Evolutionary conservation across 805 yeast genomes (phyloP), one percentile per base, ranked within the genome.

Genomic region (Lachancea mirantina): DNA sequence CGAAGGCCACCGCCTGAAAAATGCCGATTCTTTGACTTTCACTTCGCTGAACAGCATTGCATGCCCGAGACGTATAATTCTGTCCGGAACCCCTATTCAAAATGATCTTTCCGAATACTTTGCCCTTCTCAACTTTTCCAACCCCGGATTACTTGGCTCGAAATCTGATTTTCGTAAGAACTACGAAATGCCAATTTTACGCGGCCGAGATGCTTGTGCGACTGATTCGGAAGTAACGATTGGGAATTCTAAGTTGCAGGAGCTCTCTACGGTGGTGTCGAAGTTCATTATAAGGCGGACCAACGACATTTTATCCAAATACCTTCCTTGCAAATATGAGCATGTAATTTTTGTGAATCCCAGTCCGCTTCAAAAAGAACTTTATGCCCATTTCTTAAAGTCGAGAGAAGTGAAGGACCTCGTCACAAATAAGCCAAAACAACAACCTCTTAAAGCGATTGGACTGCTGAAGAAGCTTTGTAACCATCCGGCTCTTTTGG

Each of bases 81-180:
- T 89, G 14, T 84, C 96, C 1, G 98, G 98, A 23, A 89, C 98
- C 0, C 98, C 98, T 1, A 88, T 89, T 42, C 98, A 89, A 57
- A 89, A 89, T 49, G 97, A 89, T 62, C 65, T 89, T 21, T 79
- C 95, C 0, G 98, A 89, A 59, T 89, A 89, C 60, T 92, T 87
- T 52, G 84, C 97, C 1, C 61, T 89, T 31, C 64, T 92, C 39
- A 84, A 78, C 48, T 89, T 89, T 63, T 94, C 97, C 6, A 92
- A 89, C 52, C 98, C 98, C 0, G 95, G 95, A 0, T 70, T 84
- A 23, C 62, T 92, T 27, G 98, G 98, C 0, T 67, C 95, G 2
- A 71, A 94, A 44, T 60, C 57, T 16, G 95, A 89, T 38, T 92
- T 92, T 55, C 68, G 94, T 38, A 84, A 78, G 52, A 83, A 83